Evolutionary conservation across 352 stramenopile species (phyloP), one percentile per base, ranked within the genome.

Genomic region (Albugo candida): DNA sequence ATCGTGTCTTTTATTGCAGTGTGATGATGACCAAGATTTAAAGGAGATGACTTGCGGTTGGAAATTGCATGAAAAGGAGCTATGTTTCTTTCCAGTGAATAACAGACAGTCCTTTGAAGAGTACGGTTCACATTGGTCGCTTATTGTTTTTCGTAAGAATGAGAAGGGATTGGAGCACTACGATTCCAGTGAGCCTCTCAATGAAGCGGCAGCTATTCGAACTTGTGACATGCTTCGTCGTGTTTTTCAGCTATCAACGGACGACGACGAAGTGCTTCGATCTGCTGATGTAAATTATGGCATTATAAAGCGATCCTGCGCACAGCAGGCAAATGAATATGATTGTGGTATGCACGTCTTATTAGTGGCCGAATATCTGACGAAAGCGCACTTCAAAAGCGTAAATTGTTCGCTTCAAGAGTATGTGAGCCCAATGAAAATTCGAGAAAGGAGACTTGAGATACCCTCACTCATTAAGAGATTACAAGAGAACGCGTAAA

Each of bases 311-410:
- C 63, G 14, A 70, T 86, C 31, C 51, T 50, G 61, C 14, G 68
- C 74, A 21, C 77, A 91, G 61, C 77, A 91, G 47, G 52, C 54
- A 35, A 91, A 91, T 45, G 64, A 70, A 17, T 84, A 77, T 55
- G 74, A 91, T 53, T 91, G 77, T 51, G 77, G 77, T 31, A 65
- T 87, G 63, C 87, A 82, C 49, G 74, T 84, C 48, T 62, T 86
- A 37, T 35, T 76, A 1, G 46, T 71, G 34, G 70, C 77, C 20
- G 74, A 87, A 45, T 86, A 63, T 35, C 18, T 75, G 57, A 19
- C 54, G 51, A 5, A 49, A 64, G 46, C 47, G 70, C 21, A 49
- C 52, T 14, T 13, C 45, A 11, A 39, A 52, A 18, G 21, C 41
- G 11, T 37, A 24, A 12, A 20, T 6, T 21, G 41, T 35, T 46